phyloP scores from a whole-genome alignment of 2,329 filamentous ascomycete species.

The Exophiala spinifera region DNA sequence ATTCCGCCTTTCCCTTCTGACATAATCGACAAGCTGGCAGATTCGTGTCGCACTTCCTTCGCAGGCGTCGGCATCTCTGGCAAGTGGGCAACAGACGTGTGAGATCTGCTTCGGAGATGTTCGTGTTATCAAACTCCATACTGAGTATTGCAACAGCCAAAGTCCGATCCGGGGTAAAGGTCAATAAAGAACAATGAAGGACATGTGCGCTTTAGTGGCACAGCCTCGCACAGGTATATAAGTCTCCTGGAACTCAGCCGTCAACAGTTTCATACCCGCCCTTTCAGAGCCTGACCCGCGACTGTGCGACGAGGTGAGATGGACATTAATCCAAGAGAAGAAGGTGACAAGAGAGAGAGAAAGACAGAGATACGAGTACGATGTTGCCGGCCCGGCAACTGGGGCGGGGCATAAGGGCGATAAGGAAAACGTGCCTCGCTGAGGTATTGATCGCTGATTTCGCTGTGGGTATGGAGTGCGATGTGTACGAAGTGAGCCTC shows the following conservation, averaged over 20 bases:
- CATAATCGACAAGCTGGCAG: constrained; percentile 31
- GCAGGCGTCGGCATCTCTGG: constrained; percentile 30
- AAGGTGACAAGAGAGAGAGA: not conserved
- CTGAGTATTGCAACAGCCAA: constrained; percentile 20
- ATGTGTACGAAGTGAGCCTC: too few species aligned
- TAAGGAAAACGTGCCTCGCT: not conserved
- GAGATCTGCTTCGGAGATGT: constrained; percentile 30
- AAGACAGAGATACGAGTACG: not conserved
- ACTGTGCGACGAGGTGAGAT: not conserved
- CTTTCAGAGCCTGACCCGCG: not conserved
- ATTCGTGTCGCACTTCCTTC: constrained; percentile 32
- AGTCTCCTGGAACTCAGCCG: not conserved
- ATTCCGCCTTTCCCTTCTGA: constrained; percentile 32
- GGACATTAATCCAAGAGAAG: not conserved
- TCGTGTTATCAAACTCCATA: constrained; percentile 25
- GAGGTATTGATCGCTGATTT: not conserved
- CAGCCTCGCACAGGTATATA: constrained; percentile 18
- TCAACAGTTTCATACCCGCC: not conserved
- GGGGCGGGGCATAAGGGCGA: not conserved
- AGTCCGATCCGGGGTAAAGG: constrained; percentile 19
- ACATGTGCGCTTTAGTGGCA: constrained; percentile 24
- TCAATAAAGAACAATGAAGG: constrained; percentile 12
- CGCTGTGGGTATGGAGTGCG: too few species aligned
- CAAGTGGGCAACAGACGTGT: constrained; percentile 31
- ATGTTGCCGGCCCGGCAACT: not conserved